phyloP scores from a whole-genome alignment of 2,329 filamentous ascomycete species.

The Xylariaceae sp. region DNA sequence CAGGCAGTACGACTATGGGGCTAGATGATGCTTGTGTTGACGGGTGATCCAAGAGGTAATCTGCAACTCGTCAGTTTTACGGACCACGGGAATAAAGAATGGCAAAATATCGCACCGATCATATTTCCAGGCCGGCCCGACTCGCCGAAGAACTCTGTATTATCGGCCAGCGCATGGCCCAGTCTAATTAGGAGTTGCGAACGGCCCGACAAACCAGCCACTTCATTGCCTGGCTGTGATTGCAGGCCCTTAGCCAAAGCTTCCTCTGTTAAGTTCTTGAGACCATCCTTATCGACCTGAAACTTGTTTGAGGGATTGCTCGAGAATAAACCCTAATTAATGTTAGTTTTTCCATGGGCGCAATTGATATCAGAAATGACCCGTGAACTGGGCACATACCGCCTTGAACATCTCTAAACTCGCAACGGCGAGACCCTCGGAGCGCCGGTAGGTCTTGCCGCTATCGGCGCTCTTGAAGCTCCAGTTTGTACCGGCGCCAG shows the following conservation, averaged over 20 bases:
- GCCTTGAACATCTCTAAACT: conserved; percentile 88
- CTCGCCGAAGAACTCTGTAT: conserved; percentile 76
- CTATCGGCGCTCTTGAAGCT: conserved; percentile 89
- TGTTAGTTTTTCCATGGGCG: neutral
- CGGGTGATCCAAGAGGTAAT: conserved; percentile 88
- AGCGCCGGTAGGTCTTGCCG: conserved; percentile 73
- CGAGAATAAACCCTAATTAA: conserved; percentile 68
- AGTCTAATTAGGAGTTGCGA: conserved; percentile 73
- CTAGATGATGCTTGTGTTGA: conserved; percentile 84
- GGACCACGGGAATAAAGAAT: neutral
- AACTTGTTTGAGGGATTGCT: conserved; percentile 74
- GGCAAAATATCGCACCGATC: conserved; percentile 58
- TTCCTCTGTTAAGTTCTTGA: conserved; percentile 68
- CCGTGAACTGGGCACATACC: conserved; percentile 17
- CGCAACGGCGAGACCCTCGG: conserved; percentile 56
- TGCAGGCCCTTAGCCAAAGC: conserved; percentile 78
- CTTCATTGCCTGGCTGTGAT: conserved; percentile 70
- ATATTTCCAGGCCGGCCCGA: conserved; percentile 88
- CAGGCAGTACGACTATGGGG: conserved; percentile 79
- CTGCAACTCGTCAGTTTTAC: conserved; percentile 40
- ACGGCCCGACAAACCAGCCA: conserved; percentile 81
- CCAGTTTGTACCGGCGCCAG: conserved; percentile 87
- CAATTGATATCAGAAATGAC: neutral
- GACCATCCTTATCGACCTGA: conserved; percentile 80
- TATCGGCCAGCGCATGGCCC: conserved; percentile 65